Base-by-base conservation (phyloP, 2,329 filamentous ascomycete species). In the Epichloe bromicola region DNA sequence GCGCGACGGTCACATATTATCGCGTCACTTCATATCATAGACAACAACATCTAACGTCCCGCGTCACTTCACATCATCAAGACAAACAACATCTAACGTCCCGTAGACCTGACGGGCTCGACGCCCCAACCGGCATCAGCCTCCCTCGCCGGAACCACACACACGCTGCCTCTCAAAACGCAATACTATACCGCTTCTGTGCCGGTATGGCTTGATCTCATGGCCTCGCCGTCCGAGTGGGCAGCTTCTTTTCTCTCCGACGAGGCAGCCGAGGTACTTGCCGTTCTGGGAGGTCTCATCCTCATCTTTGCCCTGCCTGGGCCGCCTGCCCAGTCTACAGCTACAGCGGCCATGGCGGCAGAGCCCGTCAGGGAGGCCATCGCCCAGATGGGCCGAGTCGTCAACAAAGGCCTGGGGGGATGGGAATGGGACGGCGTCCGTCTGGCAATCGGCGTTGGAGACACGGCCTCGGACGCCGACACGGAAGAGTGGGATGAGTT, bases 131-230 rank as follows among this genome's bases (percentile, higher is more conserved):
- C 66, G 42, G 64, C 65, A 15, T 65, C 63, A 7, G 60, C 67
- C 2, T 68, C 71, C 3, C 67, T 82, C 34, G 80, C 82, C 1
- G 82, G 82, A 26, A 74, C 72, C 36, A 80, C 80, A 15, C 81
- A 84, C 58, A 62, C 66, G 42, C 71, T 82, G 34, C 53, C 65
- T 8, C 66, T 85, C 50, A 70, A 71, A 54, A 85, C 80, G 19
- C 59, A 69, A 14, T 85, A 85, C 68, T 85, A 85, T 68, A 72
- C 66, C 23, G 73, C 79, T 49, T 70, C 70, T 0, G 69, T 85
- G 3, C 80, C 82, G 42, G 70, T 85, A 56, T 86, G 82, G 82
- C 70, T 85, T n/a, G 82, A 86, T 59, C 70, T 82, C 44, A 70
- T 82, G 52, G 59, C 69, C 5, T 66, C 70, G 4, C 70, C 75